Percentiles rank a stretch among this genome's conserved stretches.
phyloP scores from a whole-genome alignment of 345 rosid species.

The Chamaenerion angustifolium region DNA sequence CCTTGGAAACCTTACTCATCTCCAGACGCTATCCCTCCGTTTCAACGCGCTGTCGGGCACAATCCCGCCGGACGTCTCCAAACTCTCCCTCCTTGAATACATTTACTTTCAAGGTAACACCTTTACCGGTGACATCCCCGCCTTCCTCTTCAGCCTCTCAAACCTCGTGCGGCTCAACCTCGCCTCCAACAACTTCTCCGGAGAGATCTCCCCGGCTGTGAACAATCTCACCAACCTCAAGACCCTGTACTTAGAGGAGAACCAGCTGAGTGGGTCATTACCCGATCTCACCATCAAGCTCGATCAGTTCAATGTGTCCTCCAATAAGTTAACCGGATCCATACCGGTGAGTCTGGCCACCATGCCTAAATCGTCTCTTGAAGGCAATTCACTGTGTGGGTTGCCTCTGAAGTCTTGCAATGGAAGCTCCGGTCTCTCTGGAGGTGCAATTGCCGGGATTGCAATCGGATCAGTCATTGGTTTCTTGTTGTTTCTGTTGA shows the following conservation, averaged over 20 bases:
- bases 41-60: conserved; percentile 55
- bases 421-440: conserved; percentile 12
- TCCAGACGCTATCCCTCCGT: conserved; percentile 49
- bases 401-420: conserved; percentile 24
- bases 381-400: conserved; percentile 29
- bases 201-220: conserved; percentile 16
- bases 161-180: conserved; percentile 21
- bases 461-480: conserved; percentile 26
- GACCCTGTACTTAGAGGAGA: conserved; percentile 22
- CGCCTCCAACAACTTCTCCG: conserved; percentile 22
- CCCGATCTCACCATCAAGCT: conserved; percentile 18
- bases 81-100: conserved; percentile 43
- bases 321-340: conserved; percentile 21
- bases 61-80: conserved; percentile 57
- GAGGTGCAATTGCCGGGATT: conserved; percentile 32
- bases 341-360: conserved; percentile 18
- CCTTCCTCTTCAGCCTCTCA: conserved; percentile 17
- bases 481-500: conserved; percentile 18
- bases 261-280: conserved; percentile 24
- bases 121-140: conserved; percentile 67
- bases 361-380: conserved; percentile 11
- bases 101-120: conserved; percentile 60
- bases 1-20: conserved; percentile 56
- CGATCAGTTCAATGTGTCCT: conserved; percentile 31
- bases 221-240: conserved; percentile 20